Evolutionary conservation across 495 filamentous ascomycete genomes (phyloP).

Genomic region (Lepraria neglecta): DNA sequence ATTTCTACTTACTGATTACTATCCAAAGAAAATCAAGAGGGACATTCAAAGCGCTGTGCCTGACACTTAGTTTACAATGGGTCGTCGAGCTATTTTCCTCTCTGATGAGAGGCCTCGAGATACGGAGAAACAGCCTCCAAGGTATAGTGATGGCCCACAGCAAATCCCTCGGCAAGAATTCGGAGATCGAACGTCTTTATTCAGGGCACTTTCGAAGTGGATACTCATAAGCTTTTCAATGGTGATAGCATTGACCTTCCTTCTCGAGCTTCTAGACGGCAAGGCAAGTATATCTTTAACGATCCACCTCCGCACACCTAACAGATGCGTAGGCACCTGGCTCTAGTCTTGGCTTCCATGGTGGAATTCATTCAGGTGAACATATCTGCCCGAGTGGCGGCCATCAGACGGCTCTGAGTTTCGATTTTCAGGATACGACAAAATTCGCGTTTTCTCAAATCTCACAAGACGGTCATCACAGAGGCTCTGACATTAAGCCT

Average conservation of each 20-base stretch:
- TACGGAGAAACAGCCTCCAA: background rate
- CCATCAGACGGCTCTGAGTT: constrained; percentile 7
- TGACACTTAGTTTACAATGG: background rate
- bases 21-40: too few species aligned
- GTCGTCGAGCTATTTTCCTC: constrained; percentile 8
- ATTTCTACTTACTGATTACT: background rate
- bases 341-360: background rate
- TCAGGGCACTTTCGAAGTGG: constrained; percentile 6
- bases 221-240: constrained; percentile 3
- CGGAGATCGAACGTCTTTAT: background rate
- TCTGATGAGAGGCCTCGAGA: constrained; percentile 13
- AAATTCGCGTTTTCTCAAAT: constrained; percentile 13
- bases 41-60: too few species aligned
- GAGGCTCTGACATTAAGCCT: background rate
- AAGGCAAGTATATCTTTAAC: constrained; percentile 3
- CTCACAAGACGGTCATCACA: constrained; percentile 4
- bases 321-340: constrained; percentile 5
- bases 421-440: constrained; percentile 8
- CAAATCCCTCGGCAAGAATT: background rate
- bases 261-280: constrained; percentile 5
- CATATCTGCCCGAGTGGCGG: background rate
- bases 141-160: background rate
- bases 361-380: background rate
- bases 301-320: background rate
- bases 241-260: constrained; percentile 8